Evolutionary conservation across 2,329 filamentous ascomycete genomes (phyloP).

Genomic region (Beauveria sp.): DNA sequence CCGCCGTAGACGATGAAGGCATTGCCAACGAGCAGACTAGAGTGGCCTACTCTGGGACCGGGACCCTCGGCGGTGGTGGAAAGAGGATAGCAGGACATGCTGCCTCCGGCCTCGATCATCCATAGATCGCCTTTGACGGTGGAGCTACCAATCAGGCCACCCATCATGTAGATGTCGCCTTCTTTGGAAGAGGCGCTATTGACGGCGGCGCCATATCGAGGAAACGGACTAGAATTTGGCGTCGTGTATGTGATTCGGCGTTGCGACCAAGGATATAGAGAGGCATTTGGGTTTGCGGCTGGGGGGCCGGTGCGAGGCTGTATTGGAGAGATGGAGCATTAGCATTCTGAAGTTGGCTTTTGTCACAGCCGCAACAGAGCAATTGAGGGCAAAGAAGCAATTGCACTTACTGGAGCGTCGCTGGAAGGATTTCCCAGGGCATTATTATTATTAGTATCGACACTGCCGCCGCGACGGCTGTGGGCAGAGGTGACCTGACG

Average conservation of each 20-base stretch:
- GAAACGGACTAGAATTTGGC: slow-evolving; percentile 78
- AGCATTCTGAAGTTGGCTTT: background rate
- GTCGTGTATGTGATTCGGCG: slow-evolving; percentile 79
- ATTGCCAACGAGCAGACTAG: slow-evolving; percentile 91
- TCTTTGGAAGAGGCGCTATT: slow-evolving; percentile 91
- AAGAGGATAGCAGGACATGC: slow-evolving; percentile 84
- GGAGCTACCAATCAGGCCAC: slow-evolving; percentile 86
- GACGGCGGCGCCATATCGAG: slow-evolving; percentile 92
- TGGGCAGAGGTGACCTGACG: slow-evolving; percentile 37
- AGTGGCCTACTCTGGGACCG: slow-evolving; percentile 87
- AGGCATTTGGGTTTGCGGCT: slow-evolving; percentile 56
- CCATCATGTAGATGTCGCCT: slow-evolving; percentile 96
- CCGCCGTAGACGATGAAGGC: slow-evolving; percentile 98
- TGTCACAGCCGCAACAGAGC: background rate
- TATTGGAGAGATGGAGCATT: slow-evolving; percentile 12
- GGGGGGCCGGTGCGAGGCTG: slow-evolving; percentile 50
- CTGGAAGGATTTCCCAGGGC: slow-evolving; percentile 25
- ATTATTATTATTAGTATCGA: slow-evolving; percentile 38
- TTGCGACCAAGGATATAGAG: slow-evolving; percentile 94
- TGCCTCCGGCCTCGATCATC: slow-evolving; percentile 90
- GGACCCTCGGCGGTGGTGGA: slow-evolving; percentile 89
- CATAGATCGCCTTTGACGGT: slow-evolving; percentile 96
- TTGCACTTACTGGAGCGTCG: slow-evolving; percentile 35
- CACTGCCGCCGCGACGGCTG: slow-evolving; percentile 44
- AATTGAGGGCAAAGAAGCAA: background rate